Percentiles rank a stretch among this genome's conserved stretches.
Evolutionary conservation across 2,329 filamentous ascomycete genomes (phyloP).

Genomic region (Acrocalymma vagum): DNA sequence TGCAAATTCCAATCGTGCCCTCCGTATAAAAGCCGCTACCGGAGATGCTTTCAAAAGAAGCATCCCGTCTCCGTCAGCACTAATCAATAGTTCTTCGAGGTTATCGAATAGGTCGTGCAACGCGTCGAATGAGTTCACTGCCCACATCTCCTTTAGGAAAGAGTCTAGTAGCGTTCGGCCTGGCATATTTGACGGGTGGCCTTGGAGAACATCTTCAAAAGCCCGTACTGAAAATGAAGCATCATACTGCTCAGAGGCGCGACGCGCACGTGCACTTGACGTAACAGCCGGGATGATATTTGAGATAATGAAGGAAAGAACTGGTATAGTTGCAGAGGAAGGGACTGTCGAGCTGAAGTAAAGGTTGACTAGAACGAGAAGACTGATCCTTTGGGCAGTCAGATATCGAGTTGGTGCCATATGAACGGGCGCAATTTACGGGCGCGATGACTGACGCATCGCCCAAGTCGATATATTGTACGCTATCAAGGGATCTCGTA

Average conservation of each 20-base stretch:
- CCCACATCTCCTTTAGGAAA: conserved; percentile 84
- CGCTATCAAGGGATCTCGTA: too few species aligned
- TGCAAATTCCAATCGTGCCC: conserved; percentile 80
- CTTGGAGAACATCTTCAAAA: conserved; percentile 57
- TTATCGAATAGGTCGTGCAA: conserved; percentile 79
- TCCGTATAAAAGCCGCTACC: conserved; percentile 80
- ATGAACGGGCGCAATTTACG: too few species aligned
- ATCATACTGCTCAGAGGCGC: conserved; percentile 41
- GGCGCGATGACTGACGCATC: too few species aligned
- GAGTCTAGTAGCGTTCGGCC: conserved; percentile 88
- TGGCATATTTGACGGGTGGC: conserved; percentile 64
- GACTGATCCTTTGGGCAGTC: conserved; percentile 86
- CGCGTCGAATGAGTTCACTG: conserved; percentile 80
- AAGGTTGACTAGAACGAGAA: conserved; percentile 81
- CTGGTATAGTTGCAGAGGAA: conserved; percentile 73
- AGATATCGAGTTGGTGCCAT: conserved; percentile 78
- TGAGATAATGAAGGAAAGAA: conserved; percentile 81
- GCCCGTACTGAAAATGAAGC: conserved; percentile 45
- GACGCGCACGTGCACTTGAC: conserved; percentile 29
- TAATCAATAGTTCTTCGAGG: conserved; percentile 64
- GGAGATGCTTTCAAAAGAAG: conserved; percentile 77
- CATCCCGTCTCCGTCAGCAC: conserved; percentile 53
- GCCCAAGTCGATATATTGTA: too few species aligned
- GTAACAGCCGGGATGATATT: conserved; percentile 62
- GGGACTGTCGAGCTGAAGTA: conserved; percentile 79